Evolutionary conservation across 495 filamentous ascomycete genomes (phyloP), one percentile per base, ranked within the genome.

Genomic region (Aspergillus bridgeri): DNA sequence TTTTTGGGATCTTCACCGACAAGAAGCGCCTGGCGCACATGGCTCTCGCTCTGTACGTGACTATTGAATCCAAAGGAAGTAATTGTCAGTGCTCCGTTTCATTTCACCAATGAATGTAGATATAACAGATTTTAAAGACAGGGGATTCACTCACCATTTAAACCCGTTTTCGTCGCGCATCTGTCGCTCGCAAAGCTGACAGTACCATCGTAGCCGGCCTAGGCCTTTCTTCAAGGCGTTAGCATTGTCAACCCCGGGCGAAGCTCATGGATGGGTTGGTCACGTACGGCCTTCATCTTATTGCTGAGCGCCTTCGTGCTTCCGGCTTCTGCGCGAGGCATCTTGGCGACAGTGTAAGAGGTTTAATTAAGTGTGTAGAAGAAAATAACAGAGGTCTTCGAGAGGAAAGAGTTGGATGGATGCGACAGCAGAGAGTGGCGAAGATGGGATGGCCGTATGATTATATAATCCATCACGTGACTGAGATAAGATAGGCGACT

Each of bases 301-400:
- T 98, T 98, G 72, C 80, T 82, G 48, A 98, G 81, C 60, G 89
- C 81, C 66, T 98, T 98, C 4, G 85, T 90, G 25, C 83, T 86
- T 22, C 94, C 95, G 20, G 89, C 85, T 78, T 98, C 94, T 58
- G 95, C 95, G 75, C 87, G 87, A 54, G 89, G 89, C 95, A 98
- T 98, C n/a, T 65, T 89, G 77, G n/a, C 29, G 27, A 33, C 20
- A 21, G 51, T n/a, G 19, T 18, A 29, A 9, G 17, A 18, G 15
- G 13, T 1, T 21, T 8, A 23, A 6, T 2, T 20, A 1, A 47
- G 7, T 47, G 2, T 7, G 21, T 20, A 47, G 7, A 47, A 18
- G 17, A 18, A 47, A 46, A 8, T 21, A 19, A 22, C 2, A 19
- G 43, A 47, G 44, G n/a, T n/a, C n/a, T n/a, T n/a, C 1, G 18